Percentiles rank a stretch among this genome's conserved stretches.
phyloP scores from a whole-genome alignment of 192 early-diverging fungal species.

The Entomortierella parvispora region DNA sequence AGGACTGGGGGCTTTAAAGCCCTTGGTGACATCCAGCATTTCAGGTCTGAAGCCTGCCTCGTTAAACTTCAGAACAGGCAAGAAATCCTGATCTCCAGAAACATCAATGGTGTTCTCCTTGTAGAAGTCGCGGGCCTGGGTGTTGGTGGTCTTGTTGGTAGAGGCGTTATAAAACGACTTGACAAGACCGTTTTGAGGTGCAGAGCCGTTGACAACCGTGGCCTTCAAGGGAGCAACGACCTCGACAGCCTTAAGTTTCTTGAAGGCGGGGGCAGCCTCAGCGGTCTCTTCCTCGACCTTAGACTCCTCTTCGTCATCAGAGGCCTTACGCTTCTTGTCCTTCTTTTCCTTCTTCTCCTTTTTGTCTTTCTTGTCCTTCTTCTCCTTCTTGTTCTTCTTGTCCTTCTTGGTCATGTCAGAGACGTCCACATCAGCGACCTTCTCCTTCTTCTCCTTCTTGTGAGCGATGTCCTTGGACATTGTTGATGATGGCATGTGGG shows the following conservation, averaged over 20 bases:
- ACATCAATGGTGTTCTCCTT: conserved; percentile 62
- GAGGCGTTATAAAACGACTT: conserved; percentile 51
- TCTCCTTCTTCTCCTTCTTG: conserved; percentile 23
- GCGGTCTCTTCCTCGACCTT: conserved; percentile 1
- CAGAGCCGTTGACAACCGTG: conserved; percentile 34
- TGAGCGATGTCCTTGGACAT: conserved; percentile 10
- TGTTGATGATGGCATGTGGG: background rate
- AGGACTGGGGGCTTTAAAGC: conserved; percentile 87
- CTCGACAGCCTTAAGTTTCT: conserved; percentile 44
- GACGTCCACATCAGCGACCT: conserved; percentile 10
- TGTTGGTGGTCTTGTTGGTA: conserved; percentile 52
- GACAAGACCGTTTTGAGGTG: conserved; percentile 56
- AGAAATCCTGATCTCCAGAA: conserved; percentile 64
- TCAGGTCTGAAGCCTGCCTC: conserved; percentile 76
- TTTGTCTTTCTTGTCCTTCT: background rate
- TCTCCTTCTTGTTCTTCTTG: conserved; percentile 42
- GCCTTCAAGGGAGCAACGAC: conserved; percentile 30
- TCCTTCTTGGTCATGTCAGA: conserved; percentile 26
- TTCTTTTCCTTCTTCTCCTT: background rate
- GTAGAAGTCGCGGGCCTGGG: conserved; percentile 52
- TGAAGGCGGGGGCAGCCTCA: conserved; percentile 22
- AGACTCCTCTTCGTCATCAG: conserved; percentile 20
- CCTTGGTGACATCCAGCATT: conserved; percentile 69
- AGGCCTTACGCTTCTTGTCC: conserved; percentile 40
- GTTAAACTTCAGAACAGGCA: conserved; percentile 77